Evolutionary conservation across 176 grass and related monocot species (phyloP).

Genomic region (Oryza glaberrima): DNA sequence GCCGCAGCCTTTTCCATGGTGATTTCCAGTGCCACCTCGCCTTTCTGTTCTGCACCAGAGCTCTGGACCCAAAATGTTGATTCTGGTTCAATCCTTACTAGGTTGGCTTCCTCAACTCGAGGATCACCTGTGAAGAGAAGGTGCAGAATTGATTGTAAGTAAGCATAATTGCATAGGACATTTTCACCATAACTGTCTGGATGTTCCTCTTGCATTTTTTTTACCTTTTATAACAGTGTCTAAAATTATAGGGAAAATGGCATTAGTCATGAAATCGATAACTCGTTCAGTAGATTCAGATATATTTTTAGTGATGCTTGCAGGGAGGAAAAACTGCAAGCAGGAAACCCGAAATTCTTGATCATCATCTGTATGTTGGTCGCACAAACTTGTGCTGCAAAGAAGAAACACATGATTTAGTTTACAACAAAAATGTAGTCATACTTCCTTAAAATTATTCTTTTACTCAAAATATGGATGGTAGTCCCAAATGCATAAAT

Average conservation of each 20-base stretch:
- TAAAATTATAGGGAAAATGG: constrained; percentile 59
- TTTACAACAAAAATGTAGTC: constrained; percentile 8
- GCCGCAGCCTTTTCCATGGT: constrained; percentile 38
- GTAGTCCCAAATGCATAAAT: not conserved
- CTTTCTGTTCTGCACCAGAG: constrained; percentile 41
- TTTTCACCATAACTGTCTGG: not conserved
- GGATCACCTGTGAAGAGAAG: constrained; percentile 53
- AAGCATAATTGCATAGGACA: constrained; percentile 16
- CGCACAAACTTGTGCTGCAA: constrained; percentile 55
- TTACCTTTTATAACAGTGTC: constrained; percentile 71
- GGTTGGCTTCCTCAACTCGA: constrained; percentile 53
- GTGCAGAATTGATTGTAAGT: constrained; percentile 12
- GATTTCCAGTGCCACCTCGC: constrained; percentile 59
- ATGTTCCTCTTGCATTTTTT: constrained; percentile 34
- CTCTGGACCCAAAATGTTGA: constrained; percentile 52
- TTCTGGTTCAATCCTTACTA: constrained; percentile 60
- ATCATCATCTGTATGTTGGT: constrained; percentile 34
- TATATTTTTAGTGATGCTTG: constrained; percentile 38
- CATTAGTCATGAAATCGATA: constrained; percentile 48
- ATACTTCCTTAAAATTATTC: not conserved
- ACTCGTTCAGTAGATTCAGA: constrained; percentile 45
- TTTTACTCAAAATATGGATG: constrained; percentile 22
- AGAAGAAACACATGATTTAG: constrained; percentile 7
- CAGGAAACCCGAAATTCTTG: constrained; percentile 33
- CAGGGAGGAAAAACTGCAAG: constrained; percentile 57